A percentile compares a stretch with the other conserved stretches of the same genome.
phyloP scores from a whole-genome alignment of 306 rosid species.

The Luffa acutangula region DNA sequence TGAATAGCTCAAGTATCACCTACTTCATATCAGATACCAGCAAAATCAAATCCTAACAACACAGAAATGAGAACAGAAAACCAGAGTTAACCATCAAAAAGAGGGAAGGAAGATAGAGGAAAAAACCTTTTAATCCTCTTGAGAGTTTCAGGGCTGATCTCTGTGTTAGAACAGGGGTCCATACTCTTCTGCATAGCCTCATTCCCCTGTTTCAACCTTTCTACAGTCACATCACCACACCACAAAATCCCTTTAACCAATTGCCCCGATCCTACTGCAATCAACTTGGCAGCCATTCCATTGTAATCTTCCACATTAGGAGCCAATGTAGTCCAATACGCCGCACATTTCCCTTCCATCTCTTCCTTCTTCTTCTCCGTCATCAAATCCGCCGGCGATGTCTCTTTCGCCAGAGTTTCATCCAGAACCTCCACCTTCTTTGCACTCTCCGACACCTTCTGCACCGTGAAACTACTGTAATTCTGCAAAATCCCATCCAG shows the following conservation, averaged over 20 bases:
- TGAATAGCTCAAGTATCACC: too few species aligned
- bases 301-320: constrained; percentile 93
- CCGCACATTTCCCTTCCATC: constrained; percentile 59
- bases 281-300: constrained; percentile 57
- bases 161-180: constrained; percentile 27
- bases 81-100: not conserved
- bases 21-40: not conserved
- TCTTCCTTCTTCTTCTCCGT: constrained; percentile 56
- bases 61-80: not conserved
- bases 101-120: not conserved
- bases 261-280: constrained; percentile 68
- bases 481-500: constrained; percentile 41
- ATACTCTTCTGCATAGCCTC: constrained; percentile 62
- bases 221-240: constrained; percentile 93
- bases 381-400: constrained; percentile 56
- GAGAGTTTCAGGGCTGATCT: constrained; percentile 65
- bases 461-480: constrained; percentile 52
- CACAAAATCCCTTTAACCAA: constrained; percentile 77
- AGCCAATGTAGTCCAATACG: constrained; percentile 92
- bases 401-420: constrained; percentile 41
- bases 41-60: not conserved
- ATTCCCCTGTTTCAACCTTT: constrained; percentile 79
- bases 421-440: constrained; percentile 59
- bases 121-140: constrained; percentile 70
- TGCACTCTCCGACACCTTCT: constrained; percentile 58